These are phyloP conservation scores for Scytalidium lignicola DNA, from an alignment of 2,329 filamentous ascomycete species.

Conservation along the genomic window DNA sequence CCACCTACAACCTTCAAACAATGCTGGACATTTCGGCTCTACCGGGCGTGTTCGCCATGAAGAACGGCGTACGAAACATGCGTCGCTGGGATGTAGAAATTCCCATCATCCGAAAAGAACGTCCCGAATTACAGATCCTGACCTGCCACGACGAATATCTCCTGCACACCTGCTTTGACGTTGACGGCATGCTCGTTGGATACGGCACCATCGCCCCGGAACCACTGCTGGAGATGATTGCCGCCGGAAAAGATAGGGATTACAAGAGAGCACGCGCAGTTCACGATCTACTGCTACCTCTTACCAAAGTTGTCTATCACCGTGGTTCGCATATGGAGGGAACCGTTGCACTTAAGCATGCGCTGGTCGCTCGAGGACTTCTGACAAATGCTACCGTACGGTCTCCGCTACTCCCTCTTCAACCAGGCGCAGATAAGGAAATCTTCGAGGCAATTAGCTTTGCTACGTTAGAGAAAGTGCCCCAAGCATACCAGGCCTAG, in stretches of 20 bases:
- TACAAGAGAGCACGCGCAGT: conserved; percentile 42
- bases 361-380: conserved; percentile 44
- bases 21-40: conserved; percentile 47
- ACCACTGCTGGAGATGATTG: conserved; percentile 43
- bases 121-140: conserved; percentile 44
- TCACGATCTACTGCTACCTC: conserved; percentile 45
- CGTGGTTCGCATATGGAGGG: conserved; percentile 51
- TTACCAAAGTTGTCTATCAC: conserved; percentile 50
- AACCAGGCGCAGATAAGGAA: neutral
- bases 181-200: conserved; percentile 49
- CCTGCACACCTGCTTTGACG: conserved; percentile 45
- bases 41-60: conserved; percentile 50
- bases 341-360: conserved; percentile 47
- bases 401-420: conserved; percentile 19
- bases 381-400: conserved; percentile 44
- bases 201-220: conserved; percentile 49
- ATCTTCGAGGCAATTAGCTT: neutral
- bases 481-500: neutral
- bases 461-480: neutral
- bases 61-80: conserved; percentile 53
- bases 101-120: conserved; percentile 43
- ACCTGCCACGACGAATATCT: conserved; percentile 50
- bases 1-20: conserved; percentile 45
- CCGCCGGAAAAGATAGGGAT: conserved; percentile 44
- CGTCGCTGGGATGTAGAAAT: conserved; percentile 52